Evolutionary conservation across 139 green algal species (phyloP).

Genomic region (Coelastrella sp.): DNA sequence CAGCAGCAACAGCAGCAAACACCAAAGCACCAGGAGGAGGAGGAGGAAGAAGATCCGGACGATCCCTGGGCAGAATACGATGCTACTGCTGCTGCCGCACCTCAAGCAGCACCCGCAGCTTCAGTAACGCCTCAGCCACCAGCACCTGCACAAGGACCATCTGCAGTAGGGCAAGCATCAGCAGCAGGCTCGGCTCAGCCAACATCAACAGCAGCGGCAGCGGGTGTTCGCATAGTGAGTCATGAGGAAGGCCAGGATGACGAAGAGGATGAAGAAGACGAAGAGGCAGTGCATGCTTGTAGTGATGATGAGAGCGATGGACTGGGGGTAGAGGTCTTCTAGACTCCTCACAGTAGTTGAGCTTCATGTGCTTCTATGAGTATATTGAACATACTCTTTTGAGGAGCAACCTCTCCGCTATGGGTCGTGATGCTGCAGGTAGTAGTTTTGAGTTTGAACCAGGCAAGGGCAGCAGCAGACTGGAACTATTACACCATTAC

Average conservation of each 20-base stretch:
- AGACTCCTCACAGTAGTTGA: not conserved
- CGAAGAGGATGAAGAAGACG: conserved; percentile 25
- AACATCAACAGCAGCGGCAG: conserved; percentile 7
- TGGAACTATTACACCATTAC: too few relatives aligned
- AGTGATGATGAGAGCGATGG: conserved; percentile 41
- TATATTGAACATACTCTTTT: too few relatives aligned
- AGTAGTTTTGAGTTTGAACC: too few relatives aligned
- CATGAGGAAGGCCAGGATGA: conserved; percentile 21
- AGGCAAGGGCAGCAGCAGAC: too few relatives aligned
- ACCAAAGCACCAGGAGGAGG: not conserved
- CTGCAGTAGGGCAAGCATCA: not conserved
- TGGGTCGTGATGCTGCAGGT: too few relatives aligned
- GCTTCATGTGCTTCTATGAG: not conserved
- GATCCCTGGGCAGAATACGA: conserved; percentile 11
- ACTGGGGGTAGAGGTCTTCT: conserved; percentile 45
- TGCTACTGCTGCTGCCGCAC: not conserved
- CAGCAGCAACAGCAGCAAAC: not conserved
- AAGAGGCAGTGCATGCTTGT: not conserved
- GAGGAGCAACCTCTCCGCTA: too few relatives aligned
- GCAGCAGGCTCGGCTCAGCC: not conserved
- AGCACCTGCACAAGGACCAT: not conserved
- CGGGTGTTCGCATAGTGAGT: not conserved
- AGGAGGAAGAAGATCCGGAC: conserved; percentile 26
- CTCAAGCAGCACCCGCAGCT: not conserved
- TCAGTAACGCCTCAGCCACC: not conserved